Percentiles rank a stretch among this genome's conserved stretches.
These are phyloP conservation scores for Fusarium illudens DNA, from an alignment of 2,329 filamentous ascomycete genomes.

Conservation along the genomic window DNA sequence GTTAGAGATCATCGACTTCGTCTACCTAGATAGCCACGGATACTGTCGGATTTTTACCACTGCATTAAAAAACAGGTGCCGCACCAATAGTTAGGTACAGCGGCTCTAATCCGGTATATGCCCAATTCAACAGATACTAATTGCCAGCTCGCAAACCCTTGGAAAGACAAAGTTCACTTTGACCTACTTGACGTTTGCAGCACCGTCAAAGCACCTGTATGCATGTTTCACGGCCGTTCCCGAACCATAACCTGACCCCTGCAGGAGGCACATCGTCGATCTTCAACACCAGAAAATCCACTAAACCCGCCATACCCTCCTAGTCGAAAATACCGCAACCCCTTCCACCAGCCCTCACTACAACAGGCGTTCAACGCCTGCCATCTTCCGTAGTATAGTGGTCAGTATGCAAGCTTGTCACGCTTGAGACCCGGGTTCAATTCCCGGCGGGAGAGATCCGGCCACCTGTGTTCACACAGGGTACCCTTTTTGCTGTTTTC, in stretches of 20 bases:
- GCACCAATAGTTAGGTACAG: too few relatives aligned
- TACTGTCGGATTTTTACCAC: too few relatives aligned
- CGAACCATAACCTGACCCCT: not conserved
- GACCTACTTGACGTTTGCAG: not conserved
- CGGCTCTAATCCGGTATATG: too few relatives aligned
- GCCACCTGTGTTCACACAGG: constrained; percentile 12
- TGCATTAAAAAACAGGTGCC: too few relatives aligned
- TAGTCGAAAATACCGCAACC: not conserved
- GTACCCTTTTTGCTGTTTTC: not conserved
- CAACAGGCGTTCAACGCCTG: constrained; percentile 2
- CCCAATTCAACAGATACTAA: too few relatives aligned
- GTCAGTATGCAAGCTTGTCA: constrained; percentile 40
- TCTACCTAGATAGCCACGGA: too few relatives aligned
- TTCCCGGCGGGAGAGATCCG: constrained; percentile 38
- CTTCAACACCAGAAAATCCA: not conserved
- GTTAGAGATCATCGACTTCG: too few relatives aligned
- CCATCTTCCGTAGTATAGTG: constrained; percentile 36
- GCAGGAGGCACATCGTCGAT: not conserved
- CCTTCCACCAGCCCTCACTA: constrained; percentile 4
- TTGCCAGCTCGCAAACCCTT: not conserved
- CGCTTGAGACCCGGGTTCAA: constrained; percentile 39
- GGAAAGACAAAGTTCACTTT: not conserved
- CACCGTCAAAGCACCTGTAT: not conserved
- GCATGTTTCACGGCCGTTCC: not conserved
- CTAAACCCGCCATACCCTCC: not conserved